Conservation (phyloP, 345 rosid genomes). For the Zanthoxylum bungeanum region DNA sequence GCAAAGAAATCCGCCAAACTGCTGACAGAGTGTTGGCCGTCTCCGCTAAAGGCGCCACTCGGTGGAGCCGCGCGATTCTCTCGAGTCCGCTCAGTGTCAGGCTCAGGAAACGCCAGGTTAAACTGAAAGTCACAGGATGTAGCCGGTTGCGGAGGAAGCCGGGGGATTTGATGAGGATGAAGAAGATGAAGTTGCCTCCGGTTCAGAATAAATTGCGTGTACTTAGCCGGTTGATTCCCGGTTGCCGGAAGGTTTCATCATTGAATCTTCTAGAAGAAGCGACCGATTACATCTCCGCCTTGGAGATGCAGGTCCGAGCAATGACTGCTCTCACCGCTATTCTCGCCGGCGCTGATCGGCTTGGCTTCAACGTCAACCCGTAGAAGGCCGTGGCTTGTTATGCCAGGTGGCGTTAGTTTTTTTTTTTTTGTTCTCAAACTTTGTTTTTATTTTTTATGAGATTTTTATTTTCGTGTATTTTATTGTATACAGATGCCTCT, state of each 20-base stretch:
- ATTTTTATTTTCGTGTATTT: slow-evolving; percentile 32
- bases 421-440: background rate
- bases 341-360: slow-evolving; percentile 24
- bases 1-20: slow-evolving; percentile 37
- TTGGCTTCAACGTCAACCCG: slow-evolving; percentile 4
- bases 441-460: slow-evolving; percentile 9
- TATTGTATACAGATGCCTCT: slow-evolving; percentile 30
- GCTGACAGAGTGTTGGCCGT: slow-evolving; percentile 57
- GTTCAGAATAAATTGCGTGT: slow-evolving; percentile 49
- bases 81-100: slow-evolving; percentile 37
- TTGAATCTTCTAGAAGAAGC: slow-evolving; percentile 70
- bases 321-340: slow-evolving; percentile 65
- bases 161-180: slow-evolving; percentile 1
- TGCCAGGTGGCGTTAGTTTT: slow-evolving; percentile 29
- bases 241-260: slow-evolving; percentile 64
- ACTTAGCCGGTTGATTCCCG: slow-evolving; percentile 77
- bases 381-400: background rate
- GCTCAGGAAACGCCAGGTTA: slow-evolving; percentile 40
- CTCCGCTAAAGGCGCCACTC: slow-evolving; percentile 53
- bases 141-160: slow-evolving; percentile 27
- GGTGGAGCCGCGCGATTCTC: slow-evolving; percentile 78
- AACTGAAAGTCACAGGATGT: slow-evolving; percentile 29
- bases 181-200: slow-evolving; percentile 38
- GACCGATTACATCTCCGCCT: slow-evolving; percentile 81
- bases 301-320: slow-evolving; percentile 91